Base-by-base conservation (phyloP, 805 yeast genomes). In the Suhomyces xylopsoci region DNA sequence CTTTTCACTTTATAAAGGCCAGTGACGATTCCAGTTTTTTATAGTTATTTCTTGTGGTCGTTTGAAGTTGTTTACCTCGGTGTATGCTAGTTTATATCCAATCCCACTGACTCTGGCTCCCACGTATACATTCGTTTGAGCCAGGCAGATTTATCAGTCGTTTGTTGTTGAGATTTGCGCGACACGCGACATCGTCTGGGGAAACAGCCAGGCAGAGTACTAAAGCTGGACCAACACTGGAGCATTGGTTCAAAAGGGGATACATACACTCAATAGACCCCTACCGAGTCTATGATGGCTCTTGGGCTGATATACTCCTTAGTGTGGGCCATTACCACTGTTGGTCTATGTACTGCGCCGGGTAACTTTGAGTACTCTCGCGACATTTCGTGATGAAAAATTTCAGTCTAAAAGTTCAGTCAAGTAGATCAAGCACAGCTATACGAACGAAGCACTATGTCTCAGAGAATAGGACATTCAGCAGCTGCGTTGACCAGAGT, bases 401-500 rank as follows among this genome's bases (percentile, higher is more conserved):
- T 38, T 38, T 38, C 42, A 19, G 34, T 24, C 45, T 42, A 20
- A 12, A 42, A 38, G 3, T 17, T 38, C n/a, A 19, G 12, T 38
- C 24, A 17, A 22, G 4, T 17, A 38, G 17, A 38, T 12, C 42
- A 38, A 38, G 24, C 22, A 36, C 41, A 17, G 24, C 7, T 19
- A 4, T 9, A 38, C 2, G 2, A 38, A 38, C 12, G 20, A 22
- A 5, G 34, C 38, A 51, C 28, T 24, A 79, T 79, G 82, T 79
- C 82, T 9, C 78, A 71, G 53, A 76, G 77, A 60, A 65, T 78
- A 20, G 81, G 81, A 51, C 72, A 58, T 72, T 82, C 90, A 3
- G 89, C 86, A 4, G 76, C 85, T 19, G 89, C 96, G 3, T 83
- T 88, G 59, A 86, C 96, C 42, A 81, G 96, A 59, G 79, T 86